Base-by-base conservation (phyloP, 371 early-diverging fungal species). In the Batkoa obscura region DNA sequence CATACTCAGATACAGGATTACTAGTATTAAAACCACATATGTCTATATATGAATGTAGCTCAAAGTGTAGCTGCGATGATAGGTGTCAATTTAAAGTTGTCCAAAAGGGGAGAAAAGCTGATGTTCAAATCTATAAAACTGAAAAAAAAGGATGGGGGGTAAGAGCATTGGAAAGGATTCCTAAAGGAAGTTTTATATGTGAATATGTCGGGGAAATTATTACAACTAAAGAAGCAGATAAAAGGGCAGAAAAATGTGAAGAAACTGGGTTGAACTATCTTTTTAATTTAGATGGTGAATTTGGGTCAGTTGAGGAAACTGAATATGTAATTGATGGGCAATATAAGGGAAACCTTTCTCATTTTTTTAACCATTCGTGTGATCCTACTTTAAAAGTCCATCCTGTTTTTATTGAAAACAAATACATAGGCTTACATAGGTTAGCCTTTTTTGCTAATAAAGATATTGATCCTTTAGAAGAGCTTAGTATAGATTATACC, bases 311-410 rank as follows among this genome's bases (percentile, higher is more conserved):
- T 10, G 46, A 63, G 5, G 61, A 64, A 4, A 62, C 59, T 33
- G 50, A 59, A 6, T 82, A 71, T 50, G 68, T 70, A 3, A 71
- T 88, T 53, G 88, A 88, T 63, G 81, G 86, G 0, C 74, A 64
- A 59, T 52, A 65, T 3, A 59, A 62, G 23, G 88, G 86, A 30
- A 84, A 83, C 53, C 71, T 78, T 3, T 73, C 81, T 1, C 74
- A 75, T 33, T 86, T 83, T 60, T 72, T 86, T 42, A 88, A 86
- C 57, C 88, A 88, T 51, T 78, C 79, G 0, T 85, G 84, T 49
- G 68, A 68, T 1, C 78, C 80, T 0, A 81, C 79, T 53, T 55
- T 78, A 8, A 62, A 59, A 3, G 74, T 76, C 0, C 69, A 66
- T 57, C 66, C 72, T 10, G 72, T 81, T 1, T 66, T 69, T 34